These are phyloP conservation scores for Datisca glomerata DNA, from an alignment of 306 rosid species.

Conservation along the genomic window DNA sequence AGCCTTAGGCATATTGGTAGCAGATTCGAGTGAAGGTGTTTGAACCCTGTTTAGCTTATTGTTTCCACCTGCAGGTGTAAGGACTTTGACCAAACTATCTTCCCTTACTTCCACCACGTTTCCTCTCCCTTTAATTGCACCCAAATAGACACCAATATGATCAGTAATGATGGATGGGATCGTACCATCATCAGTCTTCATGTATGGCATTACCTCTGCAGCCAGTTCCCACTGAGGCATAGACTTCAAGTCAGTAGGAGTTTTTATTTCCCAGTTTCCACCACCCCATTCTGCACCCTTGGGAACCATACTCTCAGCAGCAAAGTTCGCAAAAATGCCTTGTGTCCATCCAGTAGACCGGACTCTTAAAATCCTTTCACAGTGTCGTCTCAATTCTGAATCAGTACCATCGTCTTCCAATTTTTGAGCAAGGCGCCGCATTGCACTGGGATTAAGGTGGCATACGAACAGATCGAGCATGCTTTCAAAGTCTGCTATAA, in stretches of 20 bases:
- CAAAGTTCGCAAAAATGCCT: constrained; percentile 95
- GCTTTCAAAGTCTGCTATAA: constrained; percentile 77
- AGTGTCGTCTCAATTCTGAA: constrained; percentile 89
- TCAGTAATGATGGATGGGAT: constrained; percentile 85
- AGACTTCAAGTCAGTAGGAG: constrained; percentile 74
- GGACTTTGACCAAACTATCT: constrained; percentile 66
- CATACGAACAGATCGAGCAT: constrained; percentile 92
- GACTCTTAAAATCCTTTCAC: constrained; percentile 88
- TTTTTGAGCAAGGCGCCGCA: constrained; percentile 97
- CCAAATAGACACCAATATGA: constrained; percentile 90
- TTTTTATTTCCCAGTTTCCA: constrained; percentile 98
- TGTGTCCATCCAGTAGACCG: constrained; percentile 98
- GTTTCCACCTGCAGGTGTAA: constrained; percentile 34
- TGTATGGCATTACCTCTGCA: constrained; percentile 90
- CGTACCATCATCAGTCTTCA: constrained; percentile 86
- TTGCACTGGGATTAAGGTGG: constrained; percentile 98
- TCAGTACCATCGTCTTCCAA: constrained; percentile 94
- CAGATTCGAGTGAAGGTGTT: constrained; percentile 26
- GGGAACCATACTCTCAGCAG: constrained; percentile 99
- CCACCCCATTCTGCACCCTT: constrained; percentile 99
- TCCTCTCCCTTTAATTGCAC: constrained; percentile 87
- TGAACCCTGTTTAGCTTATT: constrained; percentile 42
- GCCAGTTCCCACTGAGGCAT: constrained; percentile 99
- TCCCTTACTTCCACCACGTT: constrained; percentile 88
- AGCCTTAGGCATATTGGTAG: constrained; percentile 32